Evolutionary conservation across 805 yeast species (phyloP).

Genomic region (Kodamaea neixiangensis): DNA sequence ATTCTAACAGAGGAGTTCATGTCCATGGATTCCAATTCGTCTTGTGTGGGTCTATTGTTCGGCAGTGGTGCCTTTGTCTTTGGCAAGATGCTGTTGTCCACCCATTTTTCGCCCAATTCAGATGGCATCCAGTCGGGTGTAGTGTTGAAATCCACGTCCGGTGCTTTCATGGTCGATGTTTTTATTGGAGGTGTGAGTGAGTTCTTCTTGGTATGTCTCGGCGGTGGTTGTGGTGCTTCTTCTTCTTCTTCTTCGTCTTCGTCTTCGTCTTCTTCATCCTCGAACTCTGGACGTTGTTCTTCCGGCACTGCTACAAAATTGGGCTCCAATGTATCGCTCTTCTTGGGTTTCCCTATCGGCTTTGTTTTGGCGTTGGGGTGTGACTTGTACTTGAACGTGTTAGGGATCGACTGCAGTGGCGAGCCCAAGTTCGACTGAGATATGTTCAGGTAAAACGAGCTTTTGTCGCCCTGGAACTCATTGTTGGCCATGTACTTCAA

Average conservation of each 20-base stretch:
- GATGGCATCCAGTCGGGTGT: conserved; percentile 49
- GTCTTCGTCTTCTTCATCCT: conserved; percentile 2
- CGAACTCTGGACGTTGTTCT: too few species aligned
- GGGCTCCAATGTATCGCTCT: neutral
- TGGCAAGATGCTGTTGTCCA: conserved; percentile 1
- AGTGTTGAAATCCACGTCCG: conserved; percentile 11
- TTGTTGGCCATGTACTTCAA: conserved; percentile 36
- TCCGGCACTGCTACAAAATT: conserved; percentile 1
- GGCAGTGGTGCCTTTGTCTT: neutral
- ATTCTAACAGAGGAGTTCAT: conserved; percentile 29
- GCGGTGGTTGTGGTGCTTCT: neutral
- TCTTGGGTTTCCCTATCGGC: conserved; percentile 22
- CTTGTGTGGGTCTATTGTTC: conserved; percentile 3
- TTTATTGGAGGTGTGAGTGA: conserved; percentile 18
- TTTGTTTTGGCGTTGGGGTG: conserved; percentile 48
- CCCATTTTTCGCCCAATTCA: conserved; percentile 39
- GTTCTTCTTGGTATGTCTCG: neutral
- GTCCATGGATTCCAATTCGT: conserved; percentile 11
- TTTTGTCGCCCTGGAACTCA: conserved; percentile 28
- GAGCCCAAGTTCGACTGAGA: conserved; percentile 13
- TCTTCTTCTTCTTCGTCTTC: neutral
- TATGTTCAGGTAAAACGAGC: neutral
- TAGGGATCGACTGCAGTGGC: conserved; percentile 35
- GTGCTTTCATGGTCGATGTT: conserved; percentile 26
- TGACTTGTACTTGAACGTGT: conserved; percentile 46